A percentile compares a stretch with the other conserved stretches of the same genome.
Evolutionary conservation across 129 eudicot species (phyloP).

Genomic region (Tanacetum coccineum): DNA sequence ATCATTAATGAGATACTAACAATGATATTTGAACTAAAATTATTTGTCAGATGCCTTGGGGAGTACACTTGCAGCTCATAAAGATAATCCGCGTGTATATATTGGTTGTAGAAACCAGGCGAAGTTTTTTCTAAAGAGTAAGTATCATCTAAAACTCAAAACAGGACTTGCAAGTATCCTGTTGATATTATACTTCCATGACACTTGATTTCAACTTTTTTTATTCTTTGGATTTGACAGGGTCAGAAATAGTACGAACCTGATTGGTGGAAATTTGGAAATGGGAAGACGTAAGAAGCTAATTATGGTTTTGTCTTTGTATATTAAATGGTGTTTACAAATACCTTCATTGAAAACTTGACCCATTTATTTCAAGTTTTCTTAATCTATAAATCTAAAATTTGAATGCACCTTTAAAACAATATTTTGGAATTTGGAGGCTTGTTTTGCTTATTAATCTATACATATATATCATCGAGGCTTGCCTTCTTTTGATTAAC

Average conservation of each 20-base stretch:
- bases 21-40: neutral
- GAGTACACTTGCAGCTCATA: slow-evolving; percentile 68
- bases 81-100: slow-evolving; percentile 74
- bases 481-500: slow-evolving; percentile 11
- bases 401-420: neutral
- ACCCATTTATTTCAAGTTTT: neutral
- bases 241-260: slow-evolving; percentile 94
- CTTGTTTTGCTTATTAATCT: neutral
- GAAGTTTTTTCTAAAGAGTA: slow-evolving; percentile 91
- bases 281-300: slow-evolving; percentile 80
- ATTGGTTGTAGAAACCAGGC: slow-evolving; percentile 98
- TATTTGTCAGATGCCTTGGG: slow-evolving; percentile 66
- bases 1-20: too few species aligned
- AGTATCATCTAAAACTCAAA: slow-evolving; percentile 29
- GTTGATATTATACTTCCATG: slow-evolving; percentile 12
- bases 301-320: neutral
- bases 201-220: neutral
- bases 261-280: slow-evolving; percentile 98
- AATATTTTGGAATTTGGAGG: neutral
- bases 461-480: neutral
- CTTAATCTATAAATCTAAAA: neutral
- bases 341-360: neutral
- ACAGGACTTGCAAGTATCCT: neutral
- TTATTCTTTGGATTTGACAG: slow-evolving; percentile 29
- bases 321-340: neutral